Evolutionary conservation across 371 early-diverging fungal species (phyloP).

Genomic region (Mycotypha africana): DNA sequence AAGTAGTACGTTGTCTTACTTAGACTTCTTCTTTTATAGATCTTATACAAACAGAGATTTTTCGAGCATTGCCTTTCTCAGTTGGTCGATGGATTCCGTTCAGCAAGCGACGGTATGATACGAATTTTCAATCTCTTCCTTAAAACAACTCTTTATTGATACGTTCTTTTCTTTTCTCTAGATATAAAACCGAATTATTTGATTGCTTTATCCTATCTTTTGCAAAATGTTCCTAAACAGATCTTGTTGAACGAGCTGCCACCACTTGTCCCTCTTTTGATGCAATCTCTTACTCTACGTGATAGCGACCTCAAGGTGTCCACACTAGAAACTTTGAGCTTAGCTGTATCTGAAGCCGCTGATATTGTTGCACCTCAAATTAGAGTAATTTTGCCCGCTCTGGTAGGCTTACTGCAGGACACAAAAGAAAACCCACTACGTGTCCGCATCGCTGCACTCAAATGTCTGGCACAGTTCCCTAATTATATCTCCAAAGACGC

Average conservation of each 20-base stretch:
- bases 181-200: slow-evolving; percentile 65
- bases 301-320: slow-evolving; percentile 66
- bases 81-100: slow-evolving; percentile 60
- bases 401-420: slow-evolving; percentile 34
- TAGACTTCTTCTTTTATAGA: slow-evolving; percentile 25
- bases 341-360: slow-evolving; percentile 58
- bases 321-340: slow-evolving; percentile 69
- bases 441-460: slow-evolving; percentile 67
- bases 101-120: neutral
- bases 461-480: slow-evolving; percentile 66
- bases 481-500: slow-evolving; percentile 52
- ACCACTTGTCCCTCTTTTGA: slow-evolving; percentile 68
- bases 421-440: slow-evolving; percentile 33
- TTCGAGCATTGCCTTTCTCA: slow-evolving; percentile 71
- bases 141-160: too few species aligned
- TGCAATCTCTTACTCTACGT: slow-evolving; percentile 59
- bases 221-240: slow-evolving; percentile 77
- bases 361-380: slow-evolving; percentile 56
- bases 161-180: slow-evolving; percentile 3
- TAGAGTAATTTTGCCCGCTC: slow-evolving; percentile 40
- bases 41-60: slow-evolving; percentile 80
- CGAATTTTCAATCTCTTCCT: neutral
- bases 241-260: slow-evolving; percentile 74
- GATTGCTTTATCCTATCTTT: slow-evolving; percentile 74
- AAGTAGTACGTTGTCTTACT: too few species aligned